Evolutionary conservation across 306 rosid genomes (phyloP), one percentile per base, ranked within the genome.

Genomic region (Ammopiptanthus mongolicus): DNA sequence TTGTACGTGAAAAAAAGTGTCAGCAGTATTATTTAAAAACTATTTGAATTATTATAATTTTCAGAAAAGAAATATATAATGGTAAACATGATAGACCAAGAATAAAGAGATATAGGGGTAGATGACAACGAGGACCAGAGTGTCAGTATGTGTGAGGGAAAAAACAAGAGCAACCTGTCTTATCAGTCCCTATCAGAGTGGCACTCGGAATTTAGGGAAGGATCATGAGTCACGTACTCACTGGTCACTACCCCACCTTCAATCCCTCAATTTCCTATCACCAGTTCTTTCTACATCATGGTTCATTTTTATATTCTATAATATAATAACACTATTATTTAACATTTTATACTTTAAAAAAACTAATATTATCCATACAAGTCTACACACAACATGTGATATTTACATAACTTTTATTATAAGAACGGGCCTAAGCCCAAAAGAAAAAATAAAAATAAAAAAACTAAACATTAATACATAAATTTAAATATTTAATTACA

Each of bases 161-260:
- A 60, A 52, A 75, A 80, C 83, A 83, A 83, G 71, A 52, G 58
- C 69, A 69, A 65, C 73, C 28, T 48, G 80, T 83, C 78, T 21
- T 56, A 83, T 81, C 53, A 59, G 85, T 88, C 84, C 37, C 57
- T 13, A 12, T 85, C 86, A 52, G 68, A 73, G 71, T 59, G 71
- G 46, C 72, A 80, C 86, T 83, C 86, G 83, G 79, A 85, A 83
- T 85, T 85, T 82, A 31, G 87, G 88, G 87, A 73, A 59, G 65
- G 75, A 29, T 29, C 86, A 61, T 67, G 76, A 66, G 42, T 80
- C 84, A 62, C 64, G n/a, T n/a, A n/a, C n/a, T 77, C 87, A 55
- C 60, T 29, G 21, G 25, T n/a, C 34, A 46, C 33, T 75, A 25
- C 46, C 41, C 52, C 28, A 13, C 67, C 63, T 33, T 67, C 69